Conservation (phyloP, 2,329 filamentous ascomycete species). For the Zopfia rhizophila region DNA sequence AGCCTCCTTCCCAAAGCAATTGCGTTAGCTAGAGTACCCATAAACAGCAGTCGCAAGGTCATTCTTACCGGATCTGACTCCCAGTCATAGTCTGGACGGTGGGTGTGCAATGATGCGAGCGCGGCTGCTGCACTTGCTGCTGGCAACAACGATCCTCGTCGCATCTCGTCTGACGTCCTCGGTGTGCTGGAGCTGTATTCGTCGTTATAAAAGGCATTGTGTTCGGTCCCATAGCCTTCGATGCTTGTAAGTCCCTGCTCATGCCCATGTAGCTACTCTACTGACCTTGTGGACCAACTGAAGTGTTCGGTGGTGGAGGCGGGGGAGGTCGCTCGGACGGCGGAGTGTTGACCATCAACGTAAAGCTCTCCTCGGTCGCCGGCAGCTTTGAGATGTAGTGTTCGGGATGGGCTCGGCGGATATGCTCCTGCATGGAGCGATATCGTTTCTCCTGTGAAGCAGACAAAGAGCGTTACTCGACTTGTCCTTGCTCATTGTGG, state of each 20-base stretch:
- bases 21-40: slow-evolving; percentile 29
- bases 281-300: slow-evolving; percentile 47
- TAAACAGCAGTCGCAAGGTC: slow-evolving; percentile 18
- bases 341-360: slow-evolving; percentile 93
- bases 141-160: slow-evolving; percentile 70
- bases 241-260: slow-evolving; percentile 47
- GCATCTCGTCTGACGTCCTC: slow-evolving; percentile 74
- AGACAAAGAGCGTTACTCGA: slow-evolving; percentile 43
- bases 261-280: slow-evolving; percentile 38
- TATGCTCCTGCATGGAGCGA: slow-evolving; percentile 99
- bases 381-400: slow-evolving; percentile 98
- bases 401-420: slow-evolving; percentile 94
- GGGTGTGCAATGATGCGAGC: slow-evolving; percentile 83
- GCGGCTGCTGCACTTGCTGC: slow-evolving; percentile 85
- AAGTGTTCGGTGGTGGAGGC: slow-evolving; percentile 56
- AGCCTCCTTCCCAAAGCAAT: slow-evolving; percentile 43
- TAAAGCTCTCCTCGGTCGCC: slow-evolving; percentile 97
- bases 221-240: slow-evolving; percentile 65
- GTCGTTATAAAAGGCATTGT: slow-evolving; percentile 74
- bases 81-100: slow-evolving; percentile 73
- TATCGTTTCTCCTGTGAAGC: slow-evolving; percentile 84
- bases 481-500: slow-evolving; percentile 23
- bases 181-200: slow-evolving; percentile 73
- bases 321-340: slow-evolving; percentile 75
- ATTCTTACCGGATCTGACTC: slow-evolving; percentile 49